Conservation (phyloP, 345 rosid genomes). For the Pseudoturritis turrita region DNA sequence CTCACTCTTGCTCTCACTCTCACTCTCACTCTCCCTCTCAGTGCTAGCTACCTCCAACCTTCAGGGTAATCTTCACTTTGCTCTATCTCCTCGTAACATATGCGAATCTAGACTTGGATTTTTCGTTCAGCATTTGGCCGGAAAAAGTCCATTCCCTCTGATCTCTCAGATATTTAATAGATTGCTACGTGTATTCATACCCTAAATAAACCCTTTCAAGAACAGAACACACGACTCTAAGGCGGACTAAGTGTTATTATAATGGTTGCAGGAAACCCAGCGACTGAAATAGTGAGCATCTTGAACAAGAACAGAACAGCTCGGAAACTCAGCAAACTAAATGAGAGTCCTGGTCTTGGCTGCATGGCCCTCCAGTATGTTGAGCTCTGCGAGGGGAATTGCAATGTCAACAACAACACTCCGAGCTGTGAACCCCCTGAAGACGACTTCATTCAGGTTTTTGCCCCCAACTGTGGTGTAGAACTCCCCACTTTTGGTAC, state of each 20-base stretch:
- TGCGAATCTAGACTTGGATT: conserved; percentile 3
- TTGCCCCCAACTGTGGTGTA: conserved; percentile 81
- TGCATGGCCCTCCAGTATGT: conserved; percentile 85
- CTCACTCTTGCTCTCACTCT: conserved; percentile 34
- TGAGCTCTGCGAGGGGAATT: conserved; percentile 63
- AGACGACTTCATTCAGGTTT: conserved; percentile 70
- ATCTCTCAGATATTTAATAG: neutral
- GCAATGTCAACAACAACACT: conserved; percentile 47
- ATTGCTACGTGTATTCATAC: neutral
- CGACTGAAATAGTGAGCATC: conserved; percentile 66
- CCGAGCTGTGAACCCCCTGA: conserved; percentile 60
- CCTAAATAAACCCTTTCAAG: neutral
- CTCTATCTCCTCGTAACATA: neutral
- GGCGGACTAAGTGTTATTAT: neutral
- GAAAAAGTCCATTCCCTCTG: neutral
- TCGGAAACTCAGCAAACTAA: conserved; percentile 45
- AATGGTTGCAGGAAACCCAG: conserved; percentile 58
- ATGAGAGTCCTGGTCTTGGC: conserved; percentile 79
- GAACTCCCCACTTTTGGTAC: conserved; percentile 72
- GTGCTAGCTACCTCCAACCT: conserved; percentile 47
- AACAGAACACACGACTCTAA: neutral
- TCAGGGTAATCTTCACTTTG: conserved; percentile 40
- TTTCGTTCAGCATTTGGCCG: neutral
- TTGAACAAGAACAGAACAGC: conserved; percentile 70
- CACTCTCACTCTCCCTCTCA: conserved; percentile 35